These are phyloP conservation scores for Kluyveromyces lactis DNA, from an alignment of 805 yeast genomes.

Conservation along the genomic window DNA sequence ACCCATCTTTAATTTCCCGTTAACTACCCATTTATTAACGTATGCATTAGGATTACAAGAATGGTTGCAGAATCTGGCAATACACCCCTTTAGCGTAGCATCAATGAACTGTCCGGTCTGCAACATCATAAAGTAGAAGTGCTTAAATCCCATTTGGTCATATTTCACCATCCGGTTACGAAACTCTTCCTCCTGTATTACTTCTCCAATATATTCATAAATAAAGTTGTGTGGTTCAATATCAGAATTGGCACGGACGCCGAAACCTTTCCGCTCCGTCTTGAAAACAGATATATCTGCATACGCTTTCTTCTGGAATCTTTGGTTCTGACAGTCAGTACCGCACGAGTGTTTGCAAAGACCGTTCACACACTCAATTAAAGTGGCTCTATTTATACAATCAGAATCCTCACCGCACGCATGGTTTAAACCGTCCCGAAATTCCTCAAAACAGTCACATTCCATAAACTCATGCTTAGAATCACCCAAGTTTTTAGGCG, in stretches of 20 bases:
- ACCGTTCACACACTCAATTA: conserved; percentile 79
- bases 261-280: conserved; percentile 84
- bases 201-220: conserved; percentile 92
- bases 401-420: conserved; percentile 85
- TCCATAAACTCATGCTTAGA: conserved; percentile 76
- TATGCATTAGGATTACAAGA: conserved; percentile 92
- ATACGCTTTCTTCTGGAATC: conserved; percentile 73
- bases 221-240: conserved; percentile 63
- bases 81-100: conserved; percentile 81
- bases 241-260: conserved; percentile 61
- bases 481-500: conserved; percentile 52
- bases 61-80: conserved; percentile 91
- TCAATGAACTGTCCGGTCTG: conserved; percentile 90
- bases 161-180: conserved; percentile 66
- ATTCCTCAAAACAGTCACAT: conserved; percentile 72
- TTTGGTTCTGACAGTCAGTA: conserved; percentile 69
- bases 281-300: conserved; percentile 73
- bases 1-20: conserved; percentile 86
- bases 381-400: conserved; percentile 87
- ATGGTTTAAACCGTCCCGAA: conserved; percentile 35
- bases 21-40: conserved; percentile 97
- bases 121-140: conserved; percentile 93
- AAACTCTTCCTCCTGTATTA: conserved; percentile 73
- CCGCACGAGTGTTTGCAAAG: conserved; percentile 58
- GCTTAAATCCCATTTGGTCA: conserved; percentile 59